These are phyloP conservation scores for Xylaria sp. DNA, from an alignment of 2,329 filamentous ascomycete genomes.

Conservation along the genomic window DNA sequence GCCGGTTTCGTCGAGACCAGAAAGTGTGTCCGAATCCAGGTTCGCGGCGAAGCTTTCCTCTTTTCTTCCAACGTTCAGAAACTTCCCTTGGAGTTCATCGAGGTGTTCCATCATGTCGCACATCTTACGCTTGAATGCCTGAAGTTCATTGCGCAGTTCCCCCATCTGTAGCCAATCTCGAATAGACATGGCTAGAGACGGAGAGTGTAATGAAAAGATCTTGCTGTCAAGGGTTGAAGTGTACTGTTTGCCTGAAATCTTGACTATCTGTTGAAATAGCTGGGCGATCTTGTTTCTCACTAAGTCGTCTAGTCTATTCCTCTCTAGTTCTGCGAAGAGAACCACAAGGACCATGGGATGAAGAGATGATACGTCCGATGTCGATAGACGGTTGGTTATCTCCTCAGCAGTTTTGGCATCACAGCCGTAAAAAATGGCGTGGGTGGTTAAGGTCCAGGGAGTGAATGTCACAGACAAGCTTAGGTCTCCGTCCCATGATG, in stretches of 20 bases:
- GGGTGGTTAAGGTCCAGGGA: constrained; percentile 31
- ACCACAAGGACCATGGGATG: constrained; percentile 38
- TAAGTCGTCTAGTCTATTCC: constrained; percentile 31
- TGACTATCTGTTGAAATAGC: constrained; percentile 34
- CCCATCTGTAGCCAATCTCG: constrained; percentile 27
- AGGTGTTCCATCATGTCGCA: constrained; percentile 24
- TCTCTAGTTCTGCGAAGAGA: constrained; percentile 41
- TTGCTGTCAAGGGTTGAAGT: no score
- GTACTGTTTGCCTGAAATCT: no score
- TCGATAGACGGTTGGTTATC: constrained; percentile 31
- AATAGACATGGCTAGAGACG: constrained; percentile 10
- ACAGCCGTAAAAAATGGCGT: constrained; percentile 41
- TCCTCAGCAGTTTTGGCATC: constrained; percentile 23
- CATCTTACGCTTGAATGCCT: constrained; percentile 26
- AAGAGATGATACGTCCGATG: not conserved
- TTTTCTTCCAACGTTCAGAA: no score
- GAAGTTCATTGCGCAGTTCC: constrained; percentile 21
- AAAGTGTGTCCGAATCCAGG: no score
- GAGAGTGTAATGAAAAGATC: no score
- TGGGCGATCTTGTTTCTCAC: constrained; percentile 21
- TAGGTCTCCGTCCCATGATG: constrained; percentile 33
- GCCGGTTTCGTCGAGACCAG: no score
- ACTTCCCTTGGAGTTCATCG: constrained; percentile 24
- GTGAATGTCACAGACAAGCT: constrained; percentile 40
- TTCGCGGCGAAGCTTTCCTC: not conserved